phyloP scores from a whole-genome alignment of 2,329 filamentous ascomycete genomes.

The Cladophialophora immunda region DNA sequence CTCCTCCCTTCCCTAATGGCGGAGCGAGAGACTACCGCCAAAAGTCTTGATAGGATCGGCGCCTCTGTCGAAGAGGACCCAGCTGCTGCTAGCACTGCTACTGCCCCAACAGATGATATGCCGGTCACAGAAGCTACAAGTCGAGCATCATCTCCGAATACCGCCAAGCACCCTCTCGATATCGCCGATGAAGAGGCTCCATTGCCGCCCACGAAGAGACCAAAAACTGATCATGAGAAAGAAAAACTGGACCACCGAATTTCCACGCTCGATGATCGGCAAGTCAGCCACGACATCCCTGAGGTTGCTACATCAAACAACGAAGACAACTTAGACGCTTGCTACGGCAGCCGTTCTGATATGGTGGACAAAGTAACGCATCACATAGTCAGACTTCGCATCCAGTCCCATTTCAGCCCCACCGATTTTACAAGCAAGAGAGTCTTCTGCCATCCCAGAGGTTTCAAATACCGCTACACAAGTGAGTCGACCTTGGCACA shows the following conservation, averaged over 20 bases:
- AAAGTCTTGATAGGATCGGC: neutral
- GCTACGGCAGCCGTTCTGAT: neutral
- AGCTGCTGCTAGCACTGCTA: neutral
- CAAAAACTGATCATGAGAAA: conserved; percentile 4
- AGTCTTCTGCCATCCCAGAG: conserved; percentile 29
- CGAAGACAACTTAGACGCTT: neutral
- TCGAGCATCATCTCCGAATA: neutral
- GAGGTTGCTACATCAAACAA: neutral
- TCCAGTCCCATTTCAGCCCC: conserved; percentile 21
- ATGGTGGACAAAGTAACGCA: neutral
- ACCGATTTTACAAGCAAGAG: conserved; percentile 26
- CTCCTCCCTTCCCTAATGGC: conserved; percentile 1
- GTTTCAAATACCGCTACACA: conserved; percentile 38
- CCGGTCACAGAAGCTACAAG: neutral
- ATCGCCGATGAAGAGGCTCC: neutral
- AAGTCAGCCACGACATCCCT: neutral
- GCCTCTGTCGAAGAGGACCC: neutral
- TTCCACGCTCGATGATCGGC: neutral
- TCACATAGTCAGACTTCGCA: conserved; percentile 24
- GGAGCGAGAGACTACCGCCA: conserved; percentile 2
- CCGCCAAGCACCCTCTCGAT: conserved; percentile 5
- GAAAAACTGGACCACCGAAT: neutral
- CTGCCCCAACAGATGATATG: neutral
- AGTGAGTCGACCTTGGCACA: conserved; percentile 33
- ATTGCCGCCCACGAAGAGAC: conserved; percentile 13